A percentile compares a stretch with the other conserved stretches of the same genome.
phyloP scores from a whole-genome alignment of 75 land plant genomes.

The Adiantum capillusveneris region DNA sequence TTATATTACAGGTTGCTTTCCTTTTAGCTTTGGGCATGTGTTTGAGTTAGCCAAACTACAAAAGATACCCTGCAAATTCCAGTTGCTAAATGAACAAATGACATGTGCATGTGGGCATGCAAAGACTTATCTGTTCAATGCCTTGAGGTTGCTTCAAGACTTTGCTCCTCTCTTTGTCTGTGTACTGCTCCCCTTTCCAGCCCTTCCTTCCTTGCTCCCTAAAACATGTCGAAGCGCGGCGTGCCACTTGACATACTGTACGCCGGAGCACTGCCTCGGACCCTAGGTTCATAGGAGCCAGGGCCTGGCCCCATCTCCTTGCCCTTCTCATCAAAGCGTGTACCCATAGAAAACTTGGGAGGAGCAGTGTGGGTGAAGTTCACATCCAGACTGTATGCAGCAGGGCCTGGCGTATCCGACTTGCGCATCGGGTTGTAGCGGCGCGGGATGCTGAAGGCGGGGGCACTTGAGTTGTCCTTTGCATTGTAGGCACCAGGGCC shows the following conservation, averaged over 20 bases:
- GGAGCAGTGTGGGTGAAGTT: neutral
- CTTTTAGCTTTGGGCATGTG: too few relatives aligned
- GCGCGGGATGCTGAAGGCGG: conserved; percentile 11
- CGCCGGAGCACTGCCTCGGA: neutral
- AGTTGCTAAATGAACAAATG: too few relatives aligned
- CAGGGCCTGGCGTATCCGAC: conserved; percentile 9
- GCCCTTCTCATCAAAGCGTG: conserved; percentile 4
- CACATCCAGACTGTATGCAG: conserved; percentile 5
- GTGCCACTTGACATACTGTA: conserved; percentile 9
- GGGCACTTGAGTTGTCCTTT: neutral
- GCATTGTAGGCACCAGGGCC: conserved; percentile 11
- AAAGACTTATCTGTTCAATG: too few relatives aligned
- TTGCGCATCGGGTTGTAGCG: neutral
- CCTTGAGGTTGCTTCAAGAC: too few relatives aligned
- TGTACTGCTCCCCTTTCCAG: too few relatives aligned
- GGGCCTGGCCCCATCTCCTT: conserved; percentile 7
- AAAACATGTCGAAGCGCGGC: conserved; percentile 4
- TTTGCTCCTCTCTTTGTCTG: too few relatives aligned
- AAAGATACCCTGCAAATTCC: too few relatives aligned
- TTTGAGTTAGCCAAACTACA: too few relatives aligned
- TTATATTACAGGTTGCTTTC: too few relatives aligned
- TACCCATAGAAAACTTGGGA: conserved; percentile 5
- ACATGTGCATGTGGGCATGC: too few relatives aligned
- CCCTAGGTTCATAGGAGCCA: neutral
- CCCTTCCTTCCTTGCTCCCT: too few relatives aligned